Percentiles rank a stretch among this genome's conserved stretches.
These are phyloP conservation scores for Amanita pseudoporphyria DNA, from an alignment of 768 basidiomycete genomes.

Conservation along the genomic window DNA sequence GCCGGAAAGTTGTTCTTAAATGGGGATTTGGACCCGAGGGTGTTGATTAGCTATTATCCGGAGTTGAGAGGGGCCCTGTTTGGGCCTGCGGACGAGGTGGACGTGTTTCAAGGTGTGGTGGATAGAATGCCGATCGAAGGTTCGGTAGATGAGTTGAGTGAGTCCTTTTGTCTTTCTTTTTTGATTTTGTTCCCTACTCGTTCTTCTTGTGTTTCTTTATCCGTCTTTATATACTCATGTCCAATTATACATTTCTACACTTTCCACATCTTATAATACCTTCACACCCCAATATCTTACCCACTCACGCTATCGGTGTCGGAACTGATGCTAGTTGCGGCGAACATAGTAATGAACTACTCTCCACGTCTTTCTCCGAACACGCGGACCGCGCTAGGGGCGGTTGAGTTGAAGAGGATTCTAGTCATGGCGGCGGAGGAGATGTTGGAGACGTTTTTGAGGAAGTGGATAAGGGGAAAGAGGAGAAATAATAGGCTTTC, in stretches of 20 bases:
- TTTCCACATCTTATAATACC: conserved; percentile 3
- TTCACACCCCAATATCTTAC: neutral
- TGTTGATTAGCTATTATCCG: conserved; percentile 75
- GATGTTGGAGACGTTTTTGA: conserved; percentile 67
- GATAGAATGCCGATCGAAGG: conserved; percentile 60
- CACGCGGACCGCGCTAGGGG: conserved; percentile 57
- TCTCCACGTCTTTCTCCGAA: conserved; percentile 75
- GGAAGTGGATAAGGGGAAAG: conserved; percentile 41
- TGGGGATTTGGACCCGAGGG: conserved; percentile 76
- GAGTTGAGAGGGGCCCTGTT: conserved; percentile 63
- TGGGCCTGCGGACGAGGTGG: conserved; percentile 40
- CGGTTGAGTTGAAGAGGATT: conserved; percentile 57
- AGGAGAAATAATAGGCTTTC: conserved; percentile 22
- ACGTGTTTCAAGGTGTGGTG: conserved; percentile 68
- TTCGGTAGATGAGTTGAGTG: conserved; percentile 78
- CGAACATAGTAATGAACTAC: conserved; percentile 88
- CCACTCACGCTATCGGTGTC: conserved; percentile 28
- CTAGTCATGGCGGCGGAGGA: conserved; percentile 57
- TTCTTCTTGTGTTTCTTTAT: neutral
- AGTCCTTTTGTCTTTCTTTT: conserved; percentile 34
- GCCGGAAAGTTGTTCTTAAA: conserved; percentile 71
- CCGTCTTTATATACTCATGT: neutral
- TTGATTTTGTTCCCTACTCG: conserved; percentile 15
- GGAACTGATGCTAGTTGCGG: conserved; percentile 76
- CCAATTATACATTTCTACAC: neutral